Percentiles rank a stretch among this genome's conserved stretches.
phyloP scores from a whole-genome alignment of 169 alveolate genomes.

The Babesia bovis region DNA sequence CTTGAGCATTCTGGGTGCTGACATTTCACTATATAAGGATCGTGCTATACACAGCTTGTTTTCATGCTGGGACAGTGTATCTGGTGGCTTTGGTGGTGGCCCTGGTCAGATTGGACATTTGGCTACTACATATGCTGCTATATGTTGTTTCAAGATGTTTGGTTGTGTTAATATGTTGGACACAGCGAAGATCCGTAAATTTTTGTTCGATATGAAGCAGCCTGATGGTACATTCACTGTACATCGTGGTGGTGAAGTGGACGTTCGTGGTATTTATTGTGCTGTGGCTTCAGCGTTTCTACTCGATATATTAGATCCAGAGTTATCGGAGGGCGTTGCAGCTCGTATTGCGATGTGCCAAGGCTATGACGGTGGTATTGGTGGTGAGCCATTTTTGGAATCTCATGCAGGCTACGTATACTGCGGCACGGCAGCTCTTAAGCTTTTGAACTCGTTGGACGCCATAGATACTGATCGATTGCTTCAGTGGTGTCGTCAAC shows the following conservation, averaged over 20 bases:
- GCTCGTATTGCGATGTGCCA: constrained; percentile 88
- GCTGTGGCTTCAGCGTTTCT: constrained; percentile 90
- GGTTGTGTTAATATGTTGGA: constrained; percentile 85
- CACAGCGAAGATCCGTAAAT: constrained; percentile 82
- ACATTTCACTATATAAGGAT: constrained; percentile 32
- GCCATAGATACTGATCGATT: constrained; percentile 83
- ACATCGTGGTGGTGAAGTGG: constrained; percentile 93
- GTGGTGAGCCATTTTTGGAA: constrained; percentile 92
- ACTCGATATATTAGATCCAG: constrained; percentile 84
- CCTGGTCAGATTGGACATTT: constrained; percentile 85
- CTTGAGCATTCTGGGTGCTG: constrained; percentile 36
- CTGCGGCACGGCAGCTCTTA: constrained; percentile 94
- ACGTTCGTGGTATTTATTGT: constrained; percentile 93
- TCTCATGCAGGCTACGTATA: constrained; percentile 97
- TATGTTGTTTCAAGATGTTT: constrained; percentile 74
- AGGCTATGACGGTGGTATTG: constrained; percentile 96
- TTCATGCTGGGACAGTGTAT: constrained; percentile 59
- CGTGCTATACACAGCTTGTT: constrained; percentile 38
- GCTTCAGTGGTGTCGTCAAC: constrained; percentile 84
- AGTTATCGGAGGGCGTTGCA: constrained; percentile 84
- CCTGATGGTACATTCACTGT: constrained; percentile 87
- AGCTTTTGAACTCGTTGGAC: constrained; percentile 80
- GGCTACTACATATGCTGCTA: constrained; percentile 92
- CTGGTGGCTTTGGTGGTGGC: constrained; percentile 93
- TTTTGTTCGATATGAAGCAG: constrained; percentile 83